A percentile compares a stretch with the other conserved stretches of the same genome.
phyloP scores from a whole-genome alignment of 176 grass and related monocot species.

The Otatea glauca region DNA sequence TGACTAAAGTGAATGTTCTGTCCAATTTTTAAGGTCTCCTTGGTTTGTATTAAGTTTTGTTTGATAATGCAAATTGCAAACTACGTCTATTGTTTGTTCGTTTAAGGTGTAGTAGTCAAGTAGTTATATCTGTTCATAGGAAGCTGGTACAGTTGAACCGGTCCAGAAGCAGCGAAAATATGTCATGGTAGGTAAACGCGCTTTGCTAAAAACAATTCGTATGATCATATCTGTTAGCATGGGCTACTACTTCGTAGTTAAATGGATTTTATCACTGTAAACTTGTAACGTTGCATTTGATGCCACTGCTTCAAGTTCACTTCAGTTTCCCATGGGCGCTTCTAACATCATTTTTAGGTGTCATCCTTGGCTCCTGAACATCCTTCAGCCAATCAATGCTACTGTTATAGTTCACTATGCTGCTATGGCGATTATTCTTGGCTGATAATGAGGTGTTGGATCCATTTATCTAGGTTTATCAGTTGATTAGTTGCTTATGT shows the following conservation, averaged over 20 bases:
- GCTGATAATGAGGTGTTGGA: background rate
- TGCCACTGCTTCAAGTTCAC: background rate
- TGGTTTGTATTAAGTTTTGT: conserved; percentile 22
- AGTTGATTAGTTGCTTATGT: conserved; percentile 7
- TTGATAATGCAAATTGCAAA: conserved; percentile 25
- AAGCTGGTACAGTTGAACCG: background rate
- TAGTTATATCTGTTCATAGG: background rate
- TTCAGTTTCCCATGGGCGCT: conserved; percentile 10
- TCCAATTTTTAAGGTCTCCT: background rate
- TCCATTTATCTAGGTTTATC: conserved; percentile 6
- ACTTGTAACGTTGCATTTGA: background rate
- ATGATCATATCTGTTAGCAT: conserved; percentile 21
- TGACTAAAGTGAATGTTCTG: background rate
- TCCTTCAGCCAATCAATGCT: background rate
- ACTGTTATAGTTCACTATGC: background rate
- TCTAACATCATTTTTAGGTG: background rate
- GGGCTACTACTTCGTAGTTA: background rate
- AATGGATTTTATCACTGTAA: background rate
- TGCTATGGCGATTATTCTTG: background rate
- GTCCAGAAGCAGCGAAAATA: conserved; percentile 21
- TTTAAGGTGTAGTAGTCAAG: background rate
- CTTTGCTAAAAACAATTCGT: conserved; percentile 26
- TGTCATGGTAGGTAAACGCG: conserved; percentile 2
- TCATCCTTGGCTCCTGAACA: background rate
- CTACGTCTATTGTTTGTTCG: background rate